Percentiles rank a stretch among this genome's conserved stretches.
Conservation (phyloP, 345 rosid genomes). For the Melastoma malabathricum region DNA sequence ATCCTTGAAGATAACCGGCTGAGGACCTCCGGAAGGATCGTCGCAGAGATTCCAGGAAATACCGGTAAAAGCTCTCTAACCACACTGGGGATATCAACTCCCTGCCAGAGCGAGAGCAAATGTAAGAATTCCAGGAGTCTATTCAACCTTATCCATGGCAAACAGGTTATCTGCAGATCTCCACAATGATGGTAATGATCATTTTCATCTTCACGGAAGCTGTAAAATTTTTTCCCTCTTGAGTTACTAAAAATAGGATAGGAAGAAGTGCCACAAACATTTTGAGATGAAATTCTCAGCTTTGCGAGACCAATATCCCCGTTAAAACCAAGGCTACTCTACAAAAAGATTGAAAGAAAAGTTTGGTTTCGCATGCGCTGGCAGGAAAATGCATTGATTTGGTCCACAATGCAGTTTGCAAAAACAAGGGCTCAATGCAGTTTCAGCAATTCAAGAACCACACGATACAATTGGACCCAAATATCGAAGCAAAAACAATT, state of each 20-base stretch:
- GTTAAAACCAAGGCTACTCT: no score
- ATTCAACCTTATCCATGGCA: not conserved
- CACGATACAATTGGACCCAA: not conserved
- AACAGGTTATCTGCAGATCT: not conserved
- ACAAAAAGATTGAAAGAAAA: no score
- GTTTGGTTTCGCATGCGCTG: no score
- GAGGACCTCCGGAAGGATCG: constrained; percentile 59
- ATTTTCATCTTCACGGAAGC: no score
- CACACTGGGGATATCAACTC: constrained; percentile 32
- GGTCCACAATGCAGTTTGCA: no score
- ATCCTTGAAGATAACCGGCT: constrained; percentile 64
- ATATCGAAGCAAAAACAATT: not conserved
- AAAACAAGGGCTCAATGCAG: no score
- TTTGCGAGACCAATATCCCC: no score
- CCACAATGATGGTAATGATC: not conserved
- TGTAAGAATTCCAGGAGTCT: not conserved
- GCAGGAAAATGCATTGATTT: no score
- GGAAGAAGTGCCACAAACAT: no score
- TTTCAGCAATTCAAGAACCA: not conserved
- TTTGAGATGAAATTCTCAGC: no score
- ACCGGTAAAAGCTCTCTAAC: constrained; percentile 61
- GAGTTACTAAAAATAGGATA: no score
- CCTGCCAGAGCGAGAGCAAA: constrained; percentile 20
- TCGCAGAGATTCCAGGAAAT: constrained; percentile 69
- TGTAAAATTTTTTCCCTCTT: no score